phyloP scores from a whole-genome alignment of 345 rosid species.

The Aurinia saxatilis region DNA sequence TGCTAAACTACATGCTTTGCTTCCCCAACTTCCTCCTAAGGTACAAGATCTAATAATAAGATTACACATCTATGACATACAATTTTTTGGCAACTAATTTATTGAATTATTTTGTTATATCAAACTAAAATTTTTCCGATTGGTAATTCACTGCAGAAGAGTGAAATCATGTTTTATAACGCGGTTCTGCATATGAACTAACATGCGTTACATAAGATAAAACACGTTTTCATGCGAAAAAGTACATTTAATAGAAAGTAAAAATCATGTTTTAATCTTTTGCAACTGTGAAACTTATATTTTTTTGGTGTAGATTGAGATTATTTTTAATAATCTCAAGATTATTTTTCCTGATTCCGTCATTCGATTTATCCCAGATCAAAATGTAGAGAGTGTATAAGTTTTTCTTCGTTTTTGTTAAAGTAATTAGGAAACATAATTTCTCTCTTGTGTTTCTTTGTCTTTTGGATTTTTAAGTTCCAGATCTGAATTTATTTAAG shows the following conservation, averaged over 20 bases:
- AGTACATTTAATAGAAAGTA: background rate
- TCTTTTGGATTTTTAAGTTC: background rate
- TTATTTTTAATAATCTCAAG: background rate
- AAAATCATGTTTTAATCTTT: background rate
- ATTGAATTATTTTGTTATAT: background rate
- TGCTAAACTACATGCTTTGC: constrained; percentile 55
- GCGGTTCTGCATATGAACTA: background rate
- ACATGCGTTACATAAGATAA: background rate
- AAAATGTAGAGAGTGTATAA: too few relatives aligned
- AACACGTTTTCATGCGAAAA: background rate
- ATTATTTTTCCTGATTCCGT: background rate
- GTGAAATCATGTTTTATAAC: background rate
- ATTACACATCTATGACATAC: background rate
- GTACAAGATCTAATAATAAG: constrained; percentile 19
- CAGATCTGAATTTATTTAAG: background rate
- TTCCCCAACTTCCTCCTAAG: constrained; percentile 78
- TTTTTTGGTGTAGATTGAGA: background rate
- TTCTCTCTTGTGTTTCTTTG: background rate
- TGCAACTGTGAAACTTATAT: background rate
- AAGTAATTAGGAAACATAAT: too few relatives aligned
- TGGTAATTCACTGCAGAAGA: background rate
- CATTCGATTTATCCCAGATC: too few relatives aligned
- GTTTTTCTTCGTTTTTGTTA: too few relatives aligned
- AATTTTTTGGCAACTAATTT: background rate
- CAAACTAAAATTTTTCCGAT: background rate